Base-by-base conservation (phyloP, 208 protist species). In the Herpetomonas tarakana region DNA sequence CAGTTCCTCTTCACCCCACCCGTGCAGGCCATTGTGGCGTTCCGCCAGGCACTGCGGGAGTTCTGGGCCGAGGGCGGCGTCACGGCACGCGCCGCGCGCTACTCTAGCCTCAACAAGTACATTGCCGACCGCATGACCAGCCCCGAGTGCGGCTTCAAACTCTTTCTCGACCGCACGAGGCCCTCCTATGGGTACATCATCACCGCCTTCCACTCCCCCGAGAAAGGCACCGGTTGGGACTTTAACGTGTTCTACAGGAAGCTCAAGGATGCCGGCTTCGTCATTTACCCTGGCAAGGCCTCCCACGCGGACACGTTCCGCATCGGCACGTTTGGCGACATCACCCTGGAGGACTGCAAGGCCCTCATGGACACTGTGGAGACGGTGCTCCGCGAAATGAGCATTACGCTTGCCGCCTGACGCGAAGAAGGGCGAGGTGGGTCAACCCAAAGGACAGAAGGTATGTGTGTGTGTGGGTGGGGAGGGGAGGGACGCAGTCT, bases 231-330 rank as follows among this genome's bases (percentile, higher is more conserved):
- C n/a, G 83, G 83, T 22, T 89, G 81, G 67, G 64, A 65, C 58
- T 89, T 89, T 61, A n/a, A 66, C 0, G 31, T 35, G 49, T 89
- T 89, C 57, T 86, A 86, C 56, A 52, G 62, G 0, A 25, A 57
- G 29, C 64, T 89, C 7, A 86, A 74, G 38, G 62, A 71, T 3
- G 71, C 62, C 29, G 74, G 71, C 16, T 76, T 79, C 46, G 74
- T 82, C 18, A 83, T 88, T 57, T 88, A 87, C 54, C 78, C 76
- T 16, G 81, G 81, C 29, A 87, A 89, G 55, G 65, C 70, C 16
- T 79, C 78, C 0, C 65, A 76, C 39, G 76, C 72, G 16, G 77
- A 84, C 29, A 81, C 78, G 27, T 90, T 90, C 57, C 75, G 83
- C 22, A 84, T 90, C 45, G 83, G 78, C 44, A 71, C 73, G 45